These are phyloP conservation scores for Coemansia biformis DNA, from an alignment of 192 early-diverging fungal genomes.

Conservation along the genomic window DNA sequence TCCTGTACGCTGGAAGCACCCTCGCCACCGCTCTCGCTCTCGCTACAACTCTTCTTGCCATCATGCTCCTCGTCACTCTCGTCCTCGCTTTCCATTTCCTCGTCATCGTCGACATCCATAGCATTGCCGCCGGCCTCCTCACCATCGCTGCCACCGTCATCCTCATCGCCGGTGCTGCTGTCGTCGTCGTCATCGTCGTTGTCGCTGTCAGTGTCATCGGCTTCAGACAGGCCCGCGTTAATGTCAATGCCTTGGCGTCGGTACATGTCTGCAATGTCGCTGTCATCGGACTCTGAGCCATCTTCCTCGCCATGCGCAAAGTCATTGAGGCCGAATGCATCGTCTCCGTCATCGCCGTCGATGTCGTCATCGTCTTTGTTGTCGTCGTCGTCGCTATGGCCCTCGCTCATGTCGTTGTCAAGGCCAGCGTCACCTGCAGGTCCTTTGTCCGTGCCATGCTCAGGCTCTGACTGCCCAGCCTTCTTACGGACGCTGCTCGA, in stretches of 20 bases:
- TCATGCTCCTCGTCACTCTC: no score
- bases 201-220: neutral
- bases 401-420: conserved; percentile 7
- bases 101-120: no score
- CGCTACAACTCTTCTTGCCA: no score
- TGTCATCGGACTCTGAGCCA: conserved; percentile 35
- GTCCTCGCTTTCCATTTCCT: no score
- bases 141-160: neutral
- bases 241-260: conserved; percentile 21
- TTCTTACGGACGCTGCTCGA: conserved; percentile 20
- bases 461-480: no score
- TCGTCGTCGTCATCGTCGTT: conserved; percentile 10
- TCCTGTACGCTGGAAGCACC: no score
- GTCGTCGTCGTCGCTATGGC: conserved; percentile 10
- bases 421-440: conserved; percentile 1
- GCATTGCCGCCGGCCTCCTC: neutral
- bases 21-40: conserved; percentile 3
- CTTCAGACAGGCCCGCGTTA: conserved; percentile 13
- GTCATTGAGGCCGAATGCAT: conserved; percentile 29
- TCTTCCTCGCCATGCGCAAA: conserved; percentile 15
- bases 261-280: conserved; percentile 47
- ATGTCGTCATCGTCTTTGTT: conserved; percentile 27
- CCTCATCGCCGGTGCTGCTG: neutral
- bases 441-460: no score
- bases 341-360: conserved; percentile 20